Base-by-base conservation (phyloP, 2,329 filamentous ascomycete genomes). In the Achaetomium macrosporum region DNA sequence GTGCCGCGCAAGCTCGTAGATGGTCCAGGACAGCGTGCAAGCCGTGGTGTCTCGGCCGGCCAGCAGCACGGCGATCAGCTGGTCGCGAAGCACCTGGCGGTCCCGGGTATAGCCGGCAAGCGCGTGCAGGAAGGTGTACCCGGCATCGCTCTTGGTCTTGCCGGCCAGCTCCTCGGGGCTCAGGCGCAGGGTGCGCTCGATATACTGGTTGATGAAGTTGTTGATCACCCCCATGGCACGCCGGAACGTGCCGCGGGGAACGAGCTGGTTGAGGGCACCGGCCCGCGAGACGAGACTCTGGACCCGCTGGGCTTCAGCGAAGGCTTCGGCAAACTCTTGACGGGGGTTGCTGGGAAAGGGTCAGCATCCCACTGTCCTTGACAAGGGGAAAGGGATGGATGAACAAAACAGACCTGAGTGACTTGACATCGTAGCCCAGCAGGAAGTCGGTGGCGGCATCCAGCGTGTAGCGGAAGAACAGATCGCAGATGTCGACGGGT, bases 31-130 rank as follows among this genome's bases (percentile, higher is more conserved):
- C 0, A 96, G 76, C 0, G 88, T 90, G 15, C 78, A 81, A 30
- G 90, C 90, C 0, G 91, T 96, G 13, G 91, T 96, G 68, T 96
- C 91, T 37, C 88, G 81, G 12, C 89, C 90, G 1, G 91, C 91
- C 15, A 96, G 79, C 2, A 96, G 79, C 11, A 96, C 80, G 42
- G 86, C 84, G 15, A 93, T 79, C 44, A 96, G 75, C 69, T 96
- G 90, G 69, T 96, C 90, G 33, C 90, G 87, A 13, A 96, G 78
- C 4, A 90, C 79, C 50, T 76, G 79, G 51, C 76, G 75, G 64
- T 86, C 81, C 33, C 87, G 82, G 0, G 90, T 96, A 71, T 89
- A 91, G 37, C 78, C 77, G 42, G 90, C 89, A 2, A 96, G 79
- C 30, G 89, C 87, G 69, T 96, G 87, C 17, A 96, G 78, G 72